Evolutionary conservation across 2,329 filamentous ascomycete genomes (phyloP).

Genomic region (Penicillium vulpinum): DNA sequence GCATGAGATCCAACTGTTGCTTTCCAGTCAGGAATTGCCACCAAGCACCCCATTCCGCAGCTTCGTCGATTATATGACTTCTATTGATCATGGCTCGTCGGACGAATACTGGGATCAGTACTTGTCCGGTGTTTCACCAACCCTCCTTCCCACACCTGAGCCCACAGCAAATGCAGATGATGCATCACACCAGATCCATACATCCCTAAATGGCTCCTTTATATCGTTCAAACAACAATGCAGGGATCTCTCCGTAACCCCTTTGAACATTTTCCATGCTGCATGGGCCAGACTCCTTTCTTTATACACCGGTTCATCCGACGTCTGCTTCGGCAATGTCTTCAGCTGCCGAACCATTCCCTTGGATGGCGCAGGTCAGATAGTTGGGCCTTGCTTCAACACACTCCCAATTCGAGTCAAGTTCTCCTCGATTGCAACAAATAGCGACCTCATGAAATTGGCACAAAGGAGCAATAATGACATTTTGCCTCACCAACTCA

Average conservation of each 20-base stretch:
- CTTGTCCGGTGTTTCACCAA: slow-evolving; percentile 55
- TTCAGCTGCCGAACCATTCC: slow-evolving; percentile 72
- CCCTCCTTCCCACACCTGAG: slow-evolving; percentile 27
- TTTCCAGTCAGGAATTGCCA: slow-evolving; percentile 51
- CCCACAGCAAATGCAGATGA: background rate
- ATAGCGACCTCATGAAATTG: slow-evolving; percentile 58
- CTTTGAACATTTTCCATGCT: slow-evolving; percentile 69
- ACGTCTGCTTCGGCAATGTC: slow-evolving; percentile 86
- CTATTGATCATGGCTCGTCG: slow-evolving; percentile 49
- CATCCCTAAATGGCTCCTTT: slow-evolving; percentile 41
- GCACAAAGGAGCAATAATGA: slow-evolving; percentile 65
- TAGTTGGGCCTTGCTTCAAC: slow-evolving; percentile 92
- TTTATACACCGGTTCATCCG: slow-evolving; percentile 55
- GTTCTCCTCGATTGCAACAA: slow-evolving; percentile 50
- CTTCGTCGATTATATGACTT: slow-evolving; percentile 64
- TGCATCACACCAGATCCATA: slow-evolving; percentile 17
- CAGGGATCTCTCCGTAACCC: slow-evolving; percentile 58
- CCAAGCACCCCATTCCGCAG: slow-evolving; percentile 57
- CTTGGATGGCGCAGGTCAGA: slow-evolving; percentile 64
- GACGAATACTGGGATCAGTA: slow-evolving; percentile 67
- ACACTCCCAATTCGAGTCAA: slow-evolving; percentile 71
- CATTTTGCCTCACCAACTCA: slow-evolving; percentile 69
- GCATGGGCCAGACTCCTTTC: slow-evolving; percentile 69
- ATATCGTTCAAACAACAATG: slow-evolving; percentile 51
- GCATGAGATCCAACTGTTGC: slow-evolving; percentile 65